Evolutionary conservation across 2,329 filamentous ascomycete genomes (phyloP).

Genomic region (Diplodia corticola): DNA sequence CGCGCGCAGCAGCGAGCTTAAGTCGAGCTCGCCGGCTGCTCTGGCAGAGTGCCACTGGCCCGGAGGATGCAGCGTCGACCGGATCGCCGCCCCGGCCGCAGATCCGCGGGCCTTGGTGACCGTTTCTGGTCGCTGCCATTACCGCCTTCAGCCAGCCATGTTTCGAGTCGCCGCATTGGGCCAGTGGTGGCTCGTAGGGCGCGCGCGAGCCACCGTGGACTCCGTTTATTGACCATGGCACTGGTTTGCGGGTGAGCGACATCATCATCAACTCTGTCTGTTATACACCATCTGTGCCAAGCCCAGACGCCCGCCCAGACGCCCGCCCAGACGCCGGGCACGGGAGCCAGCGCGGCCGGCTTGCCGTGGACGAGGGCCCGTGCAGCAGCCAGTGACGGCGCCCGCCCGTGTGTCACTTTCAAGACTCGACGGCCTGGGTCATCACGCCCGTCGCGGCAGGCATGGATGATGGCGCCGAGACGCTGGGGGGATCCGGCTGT

Average conservation of each 20-base stretch:
- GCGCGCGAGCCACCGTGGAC: neutral
- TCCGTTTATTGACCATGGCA: neutral
- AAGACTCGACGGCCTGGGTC: neutral
- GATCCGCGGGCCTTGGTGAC: conserved; percentile 3
- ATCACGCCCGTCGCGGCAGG: neutral
- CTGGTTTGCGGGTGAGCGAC: neutral
- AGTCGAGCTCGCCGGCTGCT: neutral
- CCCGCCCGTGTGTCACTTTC: neutral
- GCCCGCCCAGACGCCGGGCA: neutral
- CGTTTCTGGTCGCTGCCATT: conserved; percentile 20
- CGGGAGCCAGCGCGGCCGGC: neutral
- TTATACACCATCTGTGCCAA: neutral
- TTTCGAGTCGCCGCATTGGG: conserved; percentile 10
- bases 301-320: neutral
- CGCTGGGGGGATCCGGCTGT: neutral
- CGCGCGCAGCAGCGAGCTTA: conserved; percentile 2
- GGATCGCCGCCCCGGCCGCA: conserved; percentile 10
- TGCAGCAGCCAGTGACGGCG: neutral
- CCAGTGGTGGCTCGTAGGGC: neutral
- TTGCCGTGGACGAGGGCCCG: neutral
- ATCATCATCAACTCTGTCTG: neutral
- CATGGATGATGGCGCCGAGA: neutral
- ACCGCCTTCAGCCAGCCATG: conserved; percentile 17
- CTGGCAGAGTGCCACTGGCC: conserved; percentile 3
- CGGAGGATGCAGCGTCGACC: conserved; percentile 4